A percentile compares a stretch with the other conserved stretches of the same genome.
phyloP scores from a whole-genome alignment of 306 rosid genomes.

The Amphicarpaea edgeworthii region DNA sequence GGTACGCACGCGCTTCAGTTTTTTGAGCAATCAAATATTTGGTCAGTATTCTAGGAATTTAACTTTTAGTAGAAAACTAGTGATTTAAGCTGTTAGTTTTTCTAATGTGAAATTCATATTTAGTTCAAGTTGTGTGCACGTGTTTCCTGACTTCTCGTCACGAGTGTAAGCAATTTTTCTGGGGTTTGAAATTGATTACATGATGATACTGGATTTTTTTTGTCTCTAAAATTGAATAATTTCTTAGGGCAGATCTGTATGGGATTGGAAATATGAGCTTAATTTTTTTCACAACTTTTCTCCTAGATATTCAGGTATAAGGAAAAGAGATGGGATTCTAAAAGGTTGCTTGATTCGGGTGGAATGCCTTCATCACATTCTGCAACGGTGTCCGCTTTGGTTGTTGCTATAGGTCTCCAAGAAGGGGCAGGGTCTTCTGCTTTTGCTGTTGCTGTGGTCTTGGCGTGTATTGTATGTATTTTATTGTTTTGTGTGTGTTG shows the following conservation, averaged over 20 bases:
- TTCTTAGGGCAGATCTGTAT: not conserved
- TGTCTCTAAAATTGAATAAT: slow-evolving; percentile 13
- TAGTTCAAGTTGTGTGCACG: not conserved
- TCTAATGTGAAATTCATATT: not conserved
- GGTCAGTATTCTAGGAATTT: not conserved
- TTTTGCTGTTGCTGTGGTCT: slow-evolving; percentile 80
- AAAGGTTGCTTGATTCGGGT: slow-evolving; percentile 85
- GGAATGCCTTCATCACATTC: slow-evolving; percentile 98
- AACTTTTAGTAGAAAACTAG: not conserved
- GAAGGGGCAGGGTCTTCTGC: slow-evolving; percentile 76
- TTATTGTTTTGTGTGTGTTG: not conserved
- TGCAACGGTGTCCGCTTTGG: slow-evolving; percentile 81
- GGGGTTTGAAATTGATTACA: not conserved
- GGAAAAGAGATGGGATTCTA: slow-evolving; percentile 92
- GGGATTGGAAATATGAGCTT: slow-evolving; percentile 32
- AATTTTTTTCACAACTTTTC: slow-evolving; percentile 43
- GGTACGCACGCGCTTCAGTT: not conserved
- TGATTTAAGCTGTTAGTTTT: slow-evolving; percentile 28
- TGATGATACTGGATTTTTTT: not conserved
- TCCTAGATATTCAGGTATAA: slow-evolving; percentile 77
- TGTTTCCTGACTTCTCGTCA: slow-evolving; percentile 1
- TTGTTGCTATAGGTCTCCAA: slow-evolving; percentile 72
- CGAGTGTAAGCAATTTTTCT: not conserved
- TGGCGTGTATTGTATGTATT: slow-evolving; percentile 79
- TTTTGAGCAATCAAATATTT: not conserved